A percentile compares a stretch with the other conserved stretches of the same genome.
Conservation (phyloP, 768 basidiomycete species). For the Leccinum disarticulatum region DNA sequence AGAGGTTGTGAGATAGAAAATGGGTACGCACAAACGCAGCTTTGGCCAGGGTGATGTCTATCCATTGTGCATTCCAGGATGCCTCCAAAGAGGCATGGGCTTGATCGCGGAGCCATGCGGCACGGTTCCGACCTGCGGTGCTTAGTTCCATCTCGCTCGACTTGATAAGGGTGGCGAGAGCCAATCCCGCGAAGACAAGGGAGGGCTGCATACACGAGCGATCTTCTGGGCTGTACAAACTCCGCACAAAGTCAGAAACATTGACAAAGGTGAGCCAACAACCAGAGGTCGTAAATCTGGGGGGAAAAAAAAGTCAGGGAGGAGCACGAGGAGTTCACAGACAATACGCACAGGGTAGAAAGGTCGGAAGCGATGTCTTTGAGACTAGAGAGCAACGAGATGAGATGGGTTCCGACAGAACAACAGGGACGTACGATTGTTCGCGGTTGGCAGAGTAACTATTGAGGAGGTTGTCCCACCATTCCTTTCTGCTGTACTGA, state of each 20-base stretch:
- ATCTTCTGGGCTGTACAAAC: constrained; percentile 50
- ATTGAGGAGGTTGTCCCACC: constrained; percentile 51
- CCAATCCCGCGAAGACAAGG: constrained; percentile 65
- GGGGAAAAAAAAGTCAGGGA: constrained; percentile 8
- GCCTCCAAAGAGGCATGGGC: constrained; percentile 56
- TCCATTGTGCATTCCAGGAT: constrained; percentile 49
- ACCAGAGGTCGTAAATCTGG: constrained; percentile 61
- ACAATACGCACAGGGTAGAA: constrained; percentile 46
- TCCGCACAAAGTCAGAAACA: constrained; percentile 50
- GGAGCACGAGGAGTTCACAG: not conserved
- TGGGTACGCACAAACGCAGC: constrained; percentile 59
- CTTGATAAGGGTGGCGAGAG: constrained; percentile 68
- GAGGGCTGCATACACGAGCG: constrained; percentile 66
- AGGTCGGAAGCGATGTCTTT: constrained; percentile 52
- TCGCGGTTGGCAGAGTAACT: constrained; percentile 42
- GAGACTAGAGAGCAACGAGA: constrained; percentile 34
- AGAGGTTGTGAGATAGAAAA: not conserved
- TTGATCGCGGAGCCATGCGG: constrained; percentile 53
- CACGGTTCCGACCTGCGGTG: constrained; percentile 51
- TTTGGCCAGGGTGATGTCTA: constrained; percentile 67
- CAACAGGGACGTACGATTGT: constrained; percentile 38
- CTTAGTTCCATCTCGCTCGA: constrained; percentile 68
- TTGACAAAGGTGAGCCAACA: constrained; percentile 74
- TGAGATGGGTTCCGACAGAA: not conserved
- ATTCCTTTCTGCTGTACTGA: constrained; percentile 38